Evolutionary conservation across 73 alveolate genomes (phyloP).

Genomic region (Paramecium primaurelia): DNA sequence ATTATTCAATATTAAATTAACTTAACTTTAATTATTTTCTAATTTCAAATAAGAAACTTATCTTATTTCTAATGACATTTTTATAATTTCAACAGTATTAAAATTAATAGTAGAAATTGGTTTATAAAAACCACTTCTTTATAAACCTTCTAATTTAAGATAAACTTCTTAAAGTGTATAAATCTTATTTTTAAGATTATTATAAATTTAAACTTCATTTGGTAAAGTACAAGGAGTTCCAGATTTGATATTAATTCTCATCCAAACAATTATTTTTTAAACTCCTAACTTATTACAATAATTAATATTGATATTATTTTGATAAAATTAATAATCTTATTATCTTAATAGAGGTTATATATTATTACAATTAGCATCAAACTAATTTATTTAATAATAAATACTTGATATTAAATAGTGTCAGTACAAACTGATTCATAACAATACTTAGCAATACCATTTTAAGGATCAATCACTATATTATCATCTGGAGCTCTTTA

Average conservation of each 20-base stretch:
- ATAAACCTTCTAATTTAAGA: neutral
- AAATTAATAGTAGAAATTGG: neutral
- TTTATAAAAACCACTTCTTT: neutral
- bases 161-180: neutral
- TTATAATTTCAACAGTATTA: neutral
- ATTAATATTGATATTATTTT: neutral
- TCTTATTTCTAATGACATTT: neutral
- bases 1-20: neutral
- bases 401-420: neutral
- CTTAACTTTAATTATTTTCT: neutral
- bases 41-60: neutral
- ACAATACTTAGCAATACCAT: neutral
- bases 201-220: neutral
- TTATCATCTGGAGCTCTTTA: neutral
- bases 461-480: neutral
- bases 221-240: neutral
- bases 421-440: neutral
- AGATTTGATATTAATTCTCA: neutral
- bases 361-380: neutral
- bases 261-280: neutral
- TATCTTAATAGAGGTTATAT: no score
- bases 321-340: neutral
- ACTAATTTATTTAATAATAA: neutral
- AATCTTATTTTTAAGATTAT: neutral
- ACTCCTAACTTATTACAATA: neutral